Evolutionary conservation across 2,329 filamentous ascomycete genomes (phyloP), one percentile per base, ranked within the genome.

Genomic region (Geoglossum cookeanum): DNA sequence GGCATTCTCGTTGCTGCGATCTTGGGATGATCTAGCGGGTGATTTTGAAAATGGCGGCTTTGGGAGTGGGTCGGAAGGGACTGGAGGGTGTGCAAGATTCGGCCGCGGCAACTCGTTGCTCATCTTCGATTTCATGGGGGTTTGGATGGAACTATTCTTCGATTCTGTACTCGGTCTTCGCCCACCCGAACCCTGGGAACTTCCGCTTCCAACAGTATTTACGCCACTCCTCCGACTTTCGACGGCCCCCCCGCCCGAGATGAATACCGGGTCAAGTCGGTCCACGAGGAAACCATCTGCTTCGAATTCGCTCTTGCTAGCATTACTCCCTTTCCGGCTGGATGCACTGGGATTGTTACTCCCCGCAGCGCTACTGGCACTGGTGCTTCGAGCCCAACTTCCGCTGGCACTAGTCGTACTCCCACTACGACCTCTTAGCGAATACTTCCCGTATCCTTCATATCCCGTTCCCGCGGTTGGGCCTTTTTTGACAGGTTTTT

Each of bases 251-350:
- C 74, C 72, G 17, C 74, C 74, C 51, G 64, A 70, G 55, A 76
- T 75, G 48, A 75, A 63, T n/a, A 75, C 72, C 44, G 74, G 74
- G 53, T 74, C 71, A 35, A 76, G 65, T 35, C 74, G 69, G 52
- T 71, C 68, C 32, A 69, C 64, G 1, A 75, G 63, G 58, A 76
- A 77, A 52, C 74, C 71, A 61, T 77, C 74, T 15, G 75, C 67
- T 22, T 72, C 71, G 32, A 68, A 64, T 32, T 72, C 71, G 35
- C 67, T 68, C 15, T 66, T 67, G 58, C 68, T 70, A n/a, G 64
- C 67, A 29, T 65, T 63, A 59, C 72, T 74, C n/a, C 65, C 66
- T 53, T 72, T 72, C 59, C 69, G 67, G 55, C 66, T 70, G 3
- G 64, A 63, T 39, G 67, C 60, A 22, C 35, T 55, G 37, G 53